phyloP scores from a whole-genome alignment of 306 rosid genomes.

The Acacia confusa region DNA sequence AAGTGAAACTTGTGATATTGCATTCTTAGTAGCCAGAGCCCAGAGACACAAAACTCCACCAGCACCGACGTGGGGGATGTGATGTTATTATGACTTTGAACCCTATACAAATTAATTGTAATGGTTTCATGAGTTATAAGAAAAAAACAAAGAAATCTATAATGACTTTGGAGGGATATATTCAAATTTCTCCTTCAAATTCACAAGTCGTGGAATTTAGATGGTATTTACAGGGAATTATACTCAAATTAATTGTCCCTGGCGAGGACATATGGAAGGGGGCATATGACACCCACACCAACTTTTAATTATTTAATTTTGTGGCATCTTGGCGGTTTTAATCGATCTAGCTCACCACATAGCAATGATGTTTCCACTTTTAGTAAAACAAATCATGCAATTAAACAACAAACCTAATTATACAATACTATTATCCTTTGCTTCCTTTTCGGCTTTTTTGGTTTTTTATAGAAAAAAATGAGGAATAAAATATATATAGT shows the following conservation, averaged over 20 bases:
- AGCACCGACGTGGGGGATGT: too few relatives aligned
- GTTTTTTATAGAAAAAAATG: not conserved
- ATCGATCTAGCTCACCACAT: not conserved
- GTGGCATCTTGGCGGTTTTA: not conserved
- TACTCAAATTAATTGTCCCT: not conserved
- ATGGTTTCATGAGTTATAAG: too few relatives aligned
- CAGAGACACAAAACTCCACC: too few relatives aligned
- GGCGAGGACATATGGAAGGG: not conserved
- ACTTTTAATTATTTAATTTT: not conserved
- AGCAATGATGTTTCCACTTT: conserved; percentile 33
- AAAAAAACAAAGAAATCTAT: too few relatives aligned
- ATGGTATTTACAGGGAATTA: not conserved
- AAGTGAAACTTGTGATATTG: too few relatives aligned
- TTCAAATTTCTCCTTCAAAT: not conserved
- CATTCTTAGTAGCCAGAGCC: too few relatives aligned
- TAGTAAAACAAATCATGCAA: conserved; percentile 22
- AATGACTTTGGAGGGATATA: not conserved
- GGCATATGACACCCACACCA: conserved; percentile 32
- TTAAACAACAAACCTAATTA: not conserved
- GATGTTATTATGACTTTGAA: too few relatives aligned
- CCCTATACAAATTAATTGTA: too few relatives aligned
- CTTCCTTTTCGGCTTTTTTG: not conserved
- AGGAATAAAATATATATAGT: not conserved
- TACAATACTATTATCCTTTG: not conserved
- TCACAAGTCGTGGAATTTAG: not conserved